Evolutionary conservation across 495 filamentous ascomycete species (phyloP).

Genomic region (Tuber aestivum): DNA sequence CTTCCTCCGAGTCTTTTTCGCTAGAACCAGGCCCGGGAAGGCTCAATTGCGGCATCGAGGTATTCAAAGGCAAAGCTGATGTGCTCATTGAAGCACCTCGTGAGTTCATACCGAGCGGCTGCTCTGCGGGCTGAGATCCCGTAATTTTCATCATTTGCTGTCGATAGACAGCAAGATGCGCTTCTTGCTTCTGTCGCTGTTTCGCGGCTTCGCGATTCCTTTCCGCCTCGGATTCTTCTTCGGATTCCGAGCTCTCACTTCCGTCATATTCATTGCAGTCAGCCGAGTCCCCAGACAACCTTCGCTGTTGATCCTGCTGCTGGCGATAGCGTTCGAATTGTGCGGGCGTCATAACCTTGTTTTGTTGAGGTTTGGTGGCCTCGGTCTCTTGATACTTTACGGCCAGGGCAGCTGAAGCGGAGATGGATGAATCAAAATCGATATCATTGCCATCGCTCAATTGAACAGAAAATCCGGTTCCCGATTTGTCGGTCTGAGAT

Average conservation of each 20-base stretch:
- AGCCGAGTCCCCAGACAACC: slow-evolving; percentile 47
- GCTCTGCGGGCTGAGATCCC: slow-evolving; percentile 56
- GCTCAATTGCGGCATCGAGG: slow-evolving; percentile 37
- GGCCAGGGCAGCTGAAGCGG: slow-evolving; percentile 54
- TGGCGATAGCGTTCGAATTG: slow-evolving; percentile 79
- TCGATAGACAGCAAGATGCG: slow-evolving; percentile 80
- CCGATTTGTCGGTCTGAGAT: slow-evolving; percentile 20
- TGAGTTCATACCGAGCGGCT: slow-evolving; percentile 35
- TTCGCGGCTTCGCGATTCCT: slow-evolving; percentile 64
- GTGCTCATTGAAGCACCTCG: slow-evolving; percentile 53
- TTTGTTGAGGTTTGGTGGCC: slow-evolving; percentile 47
- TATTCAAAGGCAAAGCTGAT: slow-evolving; percentile 48
- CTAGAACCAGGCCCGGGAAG: slow-evolving; percentile 40
- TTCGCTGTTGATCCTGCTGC: slow-evolving; percentile 64
- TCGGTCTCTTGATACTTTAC: slow-evolving; percentile 48
- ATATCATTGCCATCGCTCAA: slow-evolving; percentile 45
- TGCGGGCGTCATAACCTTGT: slow-evolving; percentile 82
- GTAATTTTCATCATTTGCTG: slow-evolving; percentile 98
- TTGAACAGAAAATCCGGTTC: slow-evolving; percentile 24
- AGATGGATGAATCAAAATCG: slow-evolving; percentile 50
- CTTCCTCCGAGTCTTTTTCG: slow-evolving; percentile 56
- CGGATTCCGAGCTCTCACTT: slow-evolving; percentile 54
- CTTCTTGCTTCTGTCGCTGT: slow-evolving; percentile 82
- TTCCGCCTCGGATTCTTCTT: slow-evolving; percentile 81
- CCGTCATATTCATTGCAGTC: slow-evolving; percentile 50